Base-by-base conservation (phyloP, 1,284 basidiomycete species). In the Vanrija humicola region DNA sequence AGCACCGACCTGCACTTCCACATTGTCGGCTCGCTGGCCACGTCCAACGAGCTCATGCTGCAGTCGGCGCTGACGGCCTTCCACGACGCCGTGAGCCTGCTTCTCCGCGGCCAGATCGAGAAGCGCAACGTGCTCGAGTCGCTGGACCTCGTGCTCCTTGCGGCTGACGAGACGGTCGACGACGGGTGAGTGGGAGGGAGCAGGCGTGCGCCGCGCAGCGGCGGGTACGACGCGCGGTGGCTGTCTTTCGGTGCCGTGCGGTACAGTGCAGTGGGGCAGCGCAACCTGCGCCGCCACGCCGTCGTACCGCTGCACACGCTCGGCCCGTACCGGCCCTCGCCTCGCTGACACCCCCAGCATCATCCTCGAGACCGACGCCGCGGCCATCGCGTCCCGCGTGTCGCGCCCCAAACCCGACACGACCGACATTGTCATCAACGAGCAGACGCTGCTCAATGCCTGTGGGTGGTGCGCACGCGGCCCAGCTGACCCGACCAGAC, bases 11-110 rank as follows among this genome's bases (percentile, higher is more conserved):
- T 98, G 67, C 89, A 94, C 61, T 86, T 98, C 75, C 96, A 97
- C 81, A 86, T 98, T 66, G 84, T 98, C 69, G 91, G 90, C 16
- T 87, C 89, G 5, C 82, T 76, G 5, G 76, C 90, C 12, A 81
- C 82, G 3, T 93, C 96, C 78, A 98, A 99, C 78, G 95, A 98
- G 78, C 83, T 98, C 59, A 98, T 98, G 92, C 85, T 98, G 43
- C 85, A 89, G 58, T 79, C 84, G 16, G 87, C 91, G 8, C 84
- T 98, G 21, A 82, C 81, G 46, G 90, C 91, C 0, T 88, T 97
- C 70, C 82, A 86, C 55, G 96, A 98, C 69, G 89, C 93, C 12
- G 80, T 94, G 18, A 84, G 85, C 25, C 80, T 96, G 67, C 81
- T 98, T 29, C 82, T 99, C 28, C 83, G 92, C 43, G 90, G 92